These are phyloP conservation scores for Smallanthus sonchifolius DNA, from an alignment of 129 eudicot genomes.

Conservation along the genomic window DNA sequence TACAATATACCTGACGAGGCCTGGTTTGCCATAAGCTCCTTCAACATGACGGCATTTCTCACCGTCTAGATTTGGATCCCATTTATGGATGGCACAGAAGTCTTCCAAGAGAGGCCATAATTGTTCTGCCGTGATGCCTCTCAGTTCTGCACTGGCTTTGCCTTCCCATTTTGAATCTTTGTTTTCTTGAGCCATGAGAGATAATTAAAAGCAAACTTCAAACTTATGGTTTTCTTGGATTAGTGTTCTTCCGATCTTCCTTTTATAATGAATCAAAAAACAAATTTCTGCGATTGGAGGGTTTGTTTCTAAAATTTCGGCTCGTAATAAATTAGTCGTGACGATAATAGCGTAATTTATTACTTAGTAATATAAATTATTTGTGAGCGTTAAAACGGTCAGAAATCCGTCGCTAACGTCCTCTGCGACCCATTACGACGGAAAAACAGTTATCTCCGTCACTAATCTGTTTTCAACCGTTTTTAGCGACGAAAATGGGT, in stretches of 20 bases:
- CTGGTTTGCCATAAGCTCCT: conserved; percentile 47
- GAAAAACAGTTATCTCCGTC: no score
- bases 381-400: no score
- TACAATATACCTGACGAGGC: conserved; percentile 43
- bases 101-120: conserved; percentile 50
- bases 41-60: conserved; percentile 34
- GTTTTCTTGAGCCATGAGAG: not conserved
- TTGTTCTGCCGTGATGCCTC: conserved; percentile 32
- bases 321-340: no score
- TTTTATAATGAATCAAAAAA: no score
- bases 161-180: conserved; percentile 42
- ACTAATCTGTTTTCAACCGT: no score
- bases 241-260: not conserved
- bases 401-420: no score
- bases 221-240: not conserved
- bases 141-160: conserved; percentile 31
- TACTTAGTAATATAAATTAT: no score
- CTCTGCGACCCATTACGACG: no score
- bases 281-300: no score
- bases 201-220: not conserved
- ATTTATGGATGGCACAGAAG: conserved; percentile 50
- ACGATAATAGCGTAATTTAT: no score
- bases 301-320: no score
- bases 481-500: no score
- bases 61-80: conserved; percentile 32